Evolutionary conservation across 495 filamentous ascomycete species (phyloP), one percentile per base, ranked within the genome.

Genomic region (Massariosphaeria phaeospora): DNA sequence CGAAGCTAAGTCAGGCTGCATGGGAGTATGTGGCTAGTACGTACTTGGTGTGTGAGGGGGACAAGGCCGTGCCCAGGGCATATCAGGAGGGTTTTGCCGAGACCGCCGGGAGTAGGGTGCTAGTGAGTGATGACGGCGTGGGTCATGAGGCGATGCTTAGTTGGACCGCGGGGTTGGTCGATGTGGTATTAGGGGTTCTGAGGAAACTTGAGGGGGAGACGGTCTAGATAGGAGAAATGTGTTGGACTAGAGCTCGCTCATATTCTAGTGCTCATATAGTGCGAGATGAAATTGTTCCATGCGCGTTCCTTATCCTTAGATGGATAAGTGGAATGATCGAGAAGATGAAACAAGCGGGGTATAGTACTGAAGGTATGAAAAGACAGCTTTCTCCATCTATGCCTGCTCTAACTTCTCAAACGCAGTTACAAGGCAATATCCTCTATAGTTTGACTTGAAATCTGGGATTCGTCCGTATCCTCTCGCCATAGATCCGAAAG

Each of bases 61-160:
- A 73, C 51, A 43, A 35, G 8, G 29, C 38, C 1, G 11, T 65
- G 1, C 65, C 62, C 11, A 1, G 25, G 3, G 15, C 47, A 20
- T 27, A 59, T 35, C 66, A 70, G 21, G 49, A 61, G 31, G 55
- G 65, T 34, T 58, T 68, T 36, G 69, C 70, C 4, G 44, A 40
- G 0, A 20, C 35, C 3, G 62, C 65, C 3, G 61, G 59, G 0
- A 21, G 10, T 18, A 40, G 15, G 38, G 64, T 63, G 33, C 31
- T 52, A 30, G 49, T 70, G 17, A 52, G 61, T 18, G 52, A 56
- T 33, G 67, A 63, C 44, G 53, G 39, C 42, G 63, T 65, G 9
- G 69, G 69, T 30, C 69, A 73, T 59, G 42, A 66, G 27, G 36
- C 58, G 0, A 66, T 67, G 57, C 15, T 72, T 12, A 69, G 64